Percentiles rank a stretch among this genome's conserved stretches.
phyloP scores from a whole-genome alignment of 495 filamentous ascomycete genomes.

The Penicillium taxi region DNA sequence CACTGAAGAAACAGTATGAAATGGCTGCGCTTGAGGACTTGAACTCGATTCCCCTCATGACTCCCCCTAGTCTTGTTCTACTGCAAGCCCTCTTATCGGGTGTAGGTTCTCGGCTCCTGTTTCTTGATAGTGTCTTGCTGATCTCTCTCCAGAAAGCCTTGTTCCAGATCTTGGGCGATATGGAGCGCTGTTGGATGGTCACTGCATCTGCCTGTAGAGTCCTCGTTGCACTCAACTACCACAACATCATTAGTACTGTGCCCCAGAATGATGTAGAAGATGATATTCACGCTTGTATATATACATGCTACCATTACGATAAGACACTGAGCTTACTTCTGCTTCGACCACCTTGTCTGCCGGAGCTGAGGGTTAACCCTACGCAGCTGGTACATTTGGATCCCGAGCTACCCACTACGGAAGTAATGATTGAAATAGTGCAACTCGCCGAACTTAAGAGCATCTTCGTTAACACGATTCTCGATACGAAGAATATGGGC shows the following conservation, averaged over 20 bases:
- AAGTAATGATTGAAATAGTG: constrained; percentile 19
- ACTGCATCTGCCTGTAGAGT: constrained; percentile 17
- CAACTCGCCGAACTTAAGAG: constrained; percentile 20
- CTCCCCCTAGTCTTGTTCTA: constrained; percentile 19
- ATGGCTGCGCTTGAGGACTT: constrained; percentile 15
- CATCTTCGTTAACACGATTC: constrained; percentile 10
- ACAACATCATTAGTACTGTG: constrained; percentile 15
- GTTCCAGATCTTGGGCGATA: constrained; percentile 22
- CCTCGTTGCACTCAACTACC: constrained; percentile 24
- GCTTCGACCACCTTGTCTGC: constrained; percentile 27
- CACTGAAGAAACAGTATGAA: constrained; percentile 19
- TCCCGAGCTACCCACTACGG: constrained; percentile 15
- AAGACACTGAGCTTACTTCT: constrained; percentile 31
- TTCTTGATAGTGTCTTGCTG: neutral
- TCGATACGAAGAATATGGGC: constrained; percentile 13
- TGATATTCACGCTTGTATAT: constrained; percentile 21
- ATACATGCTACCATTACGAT: constrained; percentile 29
- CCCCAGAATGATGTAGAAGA: constrained; percentile 17
- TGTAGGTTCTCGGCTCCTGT: constrained; percentile 8
- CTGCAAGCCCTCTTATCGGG: constrained; percentile 23
- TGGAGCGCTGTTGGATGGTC: constrained; percentile 24
- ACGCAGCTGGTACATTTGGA: constrained; percentile 17
- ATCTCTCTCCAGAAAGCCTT: constrained; percentile 14
- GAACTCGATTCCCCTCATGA: constrained; percentile 16
- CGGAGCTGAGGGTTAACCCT: constrained; percentile 21